Percentiles rank a stretch among this genome's conserved stretches.
Evolutionary conservation across 2,329 filamentous ascomycete species (phyloP).

Genomic region (Talaromyces sp.): DNA sequence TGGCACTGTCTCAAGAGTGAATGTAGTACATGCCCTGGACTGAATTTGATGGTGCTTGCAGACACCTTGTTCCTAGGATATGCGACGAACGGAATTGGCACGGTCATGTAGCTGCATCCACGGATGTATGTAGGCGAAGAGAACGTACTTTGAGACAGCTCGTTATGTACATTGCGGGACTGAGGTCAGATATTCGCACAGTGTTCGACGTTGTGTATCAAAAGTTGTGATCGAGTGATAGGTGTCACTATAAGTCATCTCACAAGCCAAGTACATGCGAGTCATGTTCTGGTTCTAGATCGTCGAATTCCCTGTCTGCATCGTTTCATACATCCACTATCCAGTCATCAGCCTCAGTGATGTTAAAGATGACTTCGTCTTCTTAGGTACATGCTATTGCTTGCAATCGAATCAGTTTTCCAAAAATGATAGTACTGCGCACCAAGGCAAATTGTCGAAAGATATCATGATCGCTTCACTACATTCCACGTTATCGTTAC

Average conservation of each 20-base stretch:
- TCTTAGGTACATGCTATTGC: not conserved
- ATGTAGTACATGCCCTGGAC: not conserved
- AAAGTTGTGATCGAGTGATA: not conserved
- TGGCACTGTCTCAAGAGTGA: not conserved
- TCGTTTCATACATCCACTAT: not conserved
- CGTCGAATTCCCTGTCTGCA: not conserved
- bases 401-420: not conserved
- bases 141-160: not conserved
- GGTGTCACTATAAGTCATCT: not conserved
- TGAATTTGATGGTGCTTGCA: not conserved
- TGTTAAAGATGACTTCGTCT: not conserved
- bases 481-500: conserved; percentile 14
- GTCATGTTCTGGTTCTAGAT: not conserved
- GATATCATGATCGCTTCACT: conserved; percentile 10
- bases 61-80: not conserved
- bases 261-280: not conserved
- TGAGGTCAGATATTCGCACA: no score
- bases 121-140: not conserved
- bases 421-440: not conserved
- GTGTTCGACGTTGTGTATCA: not conserved
- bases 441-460: not conserved
- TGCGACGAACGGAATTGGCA: not conserved
- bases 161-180: not conserved
- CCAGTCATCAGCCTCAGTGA: not conserved
- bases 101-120: not conserved